These are phyloP conservation scores for Friedmanniomyces simplex DNA, from an alignment of 495 filamentous ascomycete genomes.

Conservation along the genomic window DNA sequence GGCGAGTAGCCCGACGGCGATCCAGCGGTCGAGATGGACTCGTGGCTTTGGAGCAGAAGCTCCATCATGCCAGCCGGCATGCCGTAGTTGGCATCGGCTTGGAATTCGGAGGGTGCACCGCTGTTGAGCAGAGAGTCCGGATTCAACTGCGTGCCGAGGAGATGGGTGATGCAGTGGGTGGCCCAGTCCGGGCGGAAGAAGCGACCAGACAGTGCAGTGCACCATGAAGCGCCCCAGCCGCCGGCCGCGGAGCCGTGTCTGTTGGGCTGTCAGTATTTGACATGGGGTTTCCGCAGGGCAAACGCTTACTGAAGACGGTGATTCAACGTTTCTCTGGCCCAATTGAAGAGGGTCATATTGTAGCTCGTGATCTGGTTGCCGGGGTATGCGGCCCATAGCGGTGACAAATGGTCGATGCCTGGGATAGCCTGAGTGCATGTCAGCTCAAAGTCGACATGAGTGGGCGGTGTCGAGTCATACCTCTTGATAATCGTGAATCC, in stretches of 20 bases:
- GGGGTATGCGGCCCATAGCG: slow-evolving; percentile 4
- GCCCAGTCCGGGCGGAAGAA: not conserved
- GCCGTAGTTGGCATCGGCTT: slow-evolving; percentile 5
- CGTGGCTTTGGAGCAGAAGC: slow-evolving; percentile 1
- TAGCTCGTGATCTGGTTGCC: slow-evolving; percentile 7
- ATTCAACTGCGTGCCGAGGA: not conserved
- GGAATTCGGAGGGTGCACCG: slow-evolving; percentile 4
- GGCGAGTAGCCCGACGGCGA: not conserved
- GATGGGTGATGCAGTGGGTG: not conserved
- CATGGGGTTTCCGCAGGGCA: not conserved
- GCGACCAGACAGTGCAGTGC: not conserved
- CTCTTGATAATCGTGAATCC: slow-evolving; percentile 10
- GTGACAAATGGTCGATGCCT: slow-evolving; percentile 5
- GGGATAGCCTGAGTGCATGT: not conserved
- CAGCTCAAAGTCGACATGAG: not conserved
- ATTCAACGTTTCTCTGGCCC: not conserved
- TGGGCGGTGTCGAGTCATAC: not conserved
- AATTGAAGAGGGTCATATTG: not conserved
- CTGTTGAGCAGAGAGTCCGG: slow-evolving; percentile 8
- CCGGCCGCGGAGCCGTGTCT: not conserved
- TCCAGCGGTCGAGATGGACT: not conserved
- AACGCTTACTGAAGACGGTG: not conserved
- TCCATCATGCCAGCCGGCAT: slow-evolving; percentile 2
- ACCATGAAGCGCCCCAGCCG: slow-evolving; percentile 6
- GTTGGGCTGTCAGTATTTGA: not conserved